These are phyloP conservation scores for Mitragyna speciosa DNA, from an alignment of 257 asterid genomes.

Conservation along the genomic window DNA sequence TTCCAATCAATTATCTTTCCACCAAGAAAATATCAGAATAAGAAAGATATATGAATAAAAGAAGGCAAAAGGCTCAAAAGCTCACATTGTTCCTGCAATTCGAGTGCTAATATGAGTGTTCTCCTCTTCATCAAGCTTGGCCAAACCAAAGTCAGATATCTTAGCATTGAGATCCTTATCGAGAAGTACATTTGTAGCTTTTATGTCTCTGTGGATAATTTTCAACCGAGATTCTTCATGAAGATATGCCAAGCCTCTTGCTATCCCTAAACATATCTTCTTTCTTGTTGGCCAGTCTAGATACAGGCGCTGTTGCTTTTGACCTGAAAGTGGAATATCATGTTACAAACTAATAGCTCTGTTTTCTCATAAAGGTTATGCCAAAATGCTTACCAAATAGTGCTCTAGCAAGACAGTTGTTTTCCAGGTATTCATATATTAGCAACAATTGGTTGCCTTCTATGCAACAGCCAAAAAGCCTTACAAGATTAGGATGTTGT, in stretches of 20 bases:
- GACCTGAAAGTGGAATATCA: conserved; percentile 14
- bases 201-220: conserved; percentile 47
- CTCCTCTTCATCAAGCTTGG: conserved; percentile 49
- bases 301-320: conserved; percentile 30
- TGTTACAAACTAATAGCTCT: not conserved
- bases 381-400: conserved; percentile 35
- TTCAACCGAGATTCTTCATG: conserved; percentile 50
- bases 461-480: conserved; percentile 48
- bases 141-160: conserved; percentile 52
- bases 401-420: conserved; percentile 48
- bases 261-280: conserved; percentile 42
- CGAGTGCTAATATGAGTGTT: conserved; percentile 53
- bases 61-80: not conserved
- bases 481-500: conserved; percentile 51
- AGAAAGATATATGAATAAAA: not conserved
- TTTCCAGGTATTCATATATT: conserved; percentile 49
- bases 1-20: not conserved
- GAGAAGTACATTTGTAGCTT: conserved; percentile 46
- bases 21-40: not conserved
- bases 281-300: conserved; percentile 43
- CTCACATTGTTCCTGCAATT: conserved; percentile 50
- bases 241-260: conserved; percentile 47
- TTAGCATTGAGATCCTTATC: conserved; percentile 47
- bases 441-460: conserved; percentile 51
- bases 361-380: not conserved